A percentile compares a stretch with the other conserved stretches of the same genome.
phyloP scores from a whole-genome alignment of 129 eudicot species.

The Helianthus tuberosus region DNA sequence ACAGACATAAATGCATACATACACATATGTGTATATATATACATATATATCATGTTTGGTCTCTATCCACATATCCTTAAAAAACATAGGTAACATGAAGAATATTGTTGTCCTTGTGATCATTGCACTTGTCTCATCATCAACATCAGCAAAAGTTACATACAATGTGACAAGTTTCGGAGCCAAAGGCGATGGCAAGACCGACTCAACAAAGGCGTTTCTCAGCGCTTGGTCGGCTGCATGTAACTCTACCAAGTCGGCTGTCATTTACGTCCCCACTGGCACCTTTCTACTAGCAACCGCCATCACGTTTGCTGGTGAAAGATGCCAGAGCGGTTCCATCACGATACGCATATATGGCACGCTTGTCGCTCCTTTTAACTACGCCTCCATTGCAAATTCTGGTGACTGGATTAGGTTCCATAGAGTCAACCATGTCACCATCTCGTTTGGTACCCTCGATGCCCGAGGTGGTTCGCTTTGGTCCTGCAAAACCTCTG shows the following conservation, averaged over 20 bases:
- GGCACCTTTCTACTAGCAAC: conserved; percentile 34
- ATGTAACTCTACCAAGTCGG: conserved; percentile 27
- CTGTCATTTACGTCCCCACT: conserved; percentile 13
- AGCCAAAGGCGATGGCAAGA: conserved; percentile 22
- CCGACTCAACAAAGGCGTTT: conserved; percentile 29
- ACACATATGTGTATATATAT: not conserved
- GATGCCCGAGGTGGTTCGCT: conserved; percentile 54
- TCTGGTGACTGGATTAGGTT: conserved; percentile 51
- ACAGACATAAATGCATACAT: not conserved
- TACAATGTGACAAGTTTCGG: conserved; percentile 28
- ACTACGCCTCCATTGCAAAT: conserved; percentile 31
- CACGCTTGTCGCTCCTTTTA: conserved; percentile 31
- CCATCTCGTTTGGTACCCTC: conserved; percentile 57
- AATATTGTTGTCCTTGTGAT: conserved; percentile 13
- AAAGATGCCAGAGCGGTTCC: conserved; percentile 25
- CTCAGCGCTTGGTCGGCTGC: conserved; percentile 31
- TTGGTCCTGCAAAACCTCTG: conserved; percentile 63
- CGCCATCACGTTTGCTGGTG: conserved; percentile 29
- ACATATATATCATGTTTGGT: not conserved
- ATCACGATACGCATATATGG: conserved; percentile 31
- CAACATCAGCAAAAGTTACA: conserved; percentile 23
- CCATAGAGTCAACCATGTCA: conserved; percentile 46
- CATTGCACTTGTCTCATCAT: conserved; percentile 4
- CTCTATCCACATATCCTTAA: not conserved
- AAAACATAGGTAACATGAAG: conserved; percentile 15